These are phyloP conservation scores for Annona squamosa DNA, from an alignment of 164 flowering plant species.

Conservation along the genomic window DNA sequence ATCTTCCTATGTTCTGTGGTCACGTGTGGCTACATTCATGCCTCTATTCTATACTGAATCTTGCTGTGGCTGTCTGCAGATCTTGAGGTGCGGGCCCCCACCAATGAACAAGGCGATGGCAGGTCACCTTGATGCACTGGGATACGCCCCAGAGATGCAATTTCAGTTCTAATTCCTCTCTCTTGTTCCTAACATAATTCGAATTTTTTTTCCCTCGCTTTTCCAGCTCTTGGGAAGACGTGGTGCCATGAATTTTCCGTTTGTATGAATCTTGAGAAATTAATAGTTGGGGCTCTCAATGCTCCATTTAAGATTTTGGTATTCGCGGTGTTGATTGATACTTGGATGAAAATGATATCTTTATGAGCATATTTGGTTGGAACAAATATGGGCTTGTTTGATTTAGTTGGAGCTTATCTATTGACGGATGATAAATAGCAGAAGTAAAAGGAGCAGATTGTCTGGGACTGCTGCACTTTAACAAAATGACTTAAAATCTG, in stretches of 20 bases:
- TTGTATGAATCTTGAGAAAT: background rate
- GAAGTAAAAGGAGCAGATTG: no score
- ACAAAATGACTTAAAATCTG: no score
- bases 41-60: background rate
- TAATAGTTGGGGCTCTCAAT: no score
- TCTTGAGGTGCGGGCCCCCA: constrained; percentile 89
- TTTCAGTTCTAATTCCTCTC: constrained; percentile 58
- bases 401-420: no score
- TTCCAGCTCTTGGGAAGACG: background rate
- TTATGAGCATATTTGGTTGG: no score
- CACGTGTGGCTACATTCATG: background rate
- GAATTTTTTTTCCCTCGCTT: no score
- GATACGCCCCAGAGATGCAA: constrained; percentile 68
- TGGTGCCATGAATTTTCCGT: background rate
- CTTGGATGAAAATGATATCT: no score
- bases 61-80: constrained; percentile 28
- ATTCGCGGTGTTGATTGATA: no score
- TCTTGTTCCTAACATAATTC: background rate
- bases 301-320: no score
- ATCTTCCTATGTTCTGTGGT: background rate
- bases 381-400: no score
- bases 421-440: no score
- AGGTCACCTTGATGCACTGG: constrained; percentile 68
- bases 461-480: no score
- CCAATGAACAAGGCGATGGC: constrained; percentile 99